A percentile compares a stretch with the other conserved stretches of the same genome.
Conservation (phyloP, 768 basidiomycete species). For the Solioccasus polychromus region DNA sequence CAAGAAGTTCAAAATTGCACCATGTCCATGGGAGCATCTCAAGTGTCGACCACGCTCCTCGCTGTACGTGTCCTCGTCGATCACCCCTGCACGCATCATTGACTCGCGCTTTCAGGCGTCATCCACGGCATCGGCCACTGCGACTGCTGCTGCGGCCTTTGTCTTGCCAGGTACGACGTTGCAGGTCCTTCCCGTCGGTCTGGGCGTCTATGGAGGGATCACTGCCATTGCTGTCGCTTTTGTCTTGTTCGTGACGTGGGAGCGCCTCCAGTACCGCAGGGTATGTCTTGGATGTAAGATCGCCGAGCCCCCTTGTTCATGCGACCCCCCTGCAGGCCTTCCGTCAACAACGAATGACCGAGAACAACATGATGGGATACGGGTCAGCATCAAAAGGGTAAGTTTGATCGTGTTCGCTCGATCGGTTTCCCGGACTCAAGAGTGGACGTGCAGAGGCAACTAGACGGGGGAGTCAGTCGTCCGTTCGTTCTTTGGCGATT, state of each 20-base stretch:
- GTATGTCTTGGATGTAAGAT: conserved; percentile 36
- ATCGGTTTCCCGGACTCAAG: neutral
- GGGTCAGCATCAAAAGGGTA: conserved; percentile 43
- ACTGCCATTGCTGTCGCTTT: conserved; percentile 80
- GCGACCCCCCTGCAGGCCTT: conserved; percentile 65
- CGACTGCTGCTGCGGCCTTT: conserved; percentile 42
- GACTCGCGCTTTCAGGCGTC: neutral
- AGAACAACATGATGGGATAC: conserved; percentile 60
- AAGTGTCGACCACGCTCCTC: conserved; percentile 10
- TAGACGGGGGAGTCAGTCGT: neutral
- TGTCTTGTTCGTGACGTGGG: conserved; percentile 81
- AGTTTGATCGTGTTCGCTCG: neutral
- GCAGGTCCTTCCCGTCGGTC: conserved; percentile 76
- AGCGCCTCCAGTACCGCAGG: conserved; percentile 84
- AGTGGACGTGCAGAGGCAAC: neutral
- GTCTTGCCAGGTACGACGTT: conserved; percentile 69
- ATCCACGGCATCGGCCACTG: conserved; percentile 24
- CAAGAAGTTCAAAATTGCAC: conserved; percentile 55
- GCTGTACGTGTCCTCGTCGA: conserved; percentile 7
- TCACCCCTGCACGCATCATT: neutral
- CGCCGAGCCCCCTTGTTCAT: too few species aligned
- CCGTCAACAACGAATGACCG: conserved; percentile 70
- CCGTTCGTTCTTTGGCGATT: conserved; percentile 10
- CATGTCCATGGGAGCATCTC: conserved; percentile 27
- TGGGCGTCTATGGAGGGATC: conserved; percentile 82